Percentiles rank a stretch among this genome's conserved stretches.
phyloP scores from a whole-genome alignment of 305 asterid species.

The Fraxinus xanthoxyloides region DNA sequence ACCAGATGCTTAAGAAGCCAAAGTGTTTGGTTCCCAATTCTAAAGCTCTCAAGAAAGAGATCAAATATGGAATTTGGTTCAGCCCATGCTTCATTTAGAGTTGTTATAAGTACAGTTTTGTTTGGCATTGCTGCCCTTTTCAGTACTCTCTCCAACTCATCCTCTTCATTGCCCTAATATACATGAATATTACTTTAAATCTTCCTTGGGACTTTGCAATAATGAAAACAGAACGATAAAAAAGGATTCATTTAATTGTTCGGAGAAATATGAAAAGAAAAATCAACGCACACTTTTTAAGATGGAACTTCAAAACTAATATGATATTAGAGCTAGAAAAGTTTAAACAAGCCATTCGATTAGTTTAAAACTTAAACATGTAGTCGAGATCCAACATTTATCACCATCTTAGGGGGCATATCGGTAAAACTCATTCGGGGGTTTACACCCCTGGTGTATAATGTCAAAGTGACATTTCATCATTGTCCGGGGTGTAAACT shows the following conservation, averaged over 20 bases:
- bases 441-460: too few relatives aligned
- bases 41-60: slow-evolving; percentile 54
- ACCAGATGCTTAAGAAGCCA: slow-evolving; percentile 48
- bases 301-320: background rate
- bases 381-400: background rate
- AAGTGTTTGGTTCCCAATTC: slow-evolving; percentile 44
- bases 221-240: background rate
- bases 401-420: background rate
- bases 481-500: too few relatives aligned
- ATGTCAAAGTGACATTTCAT: too few relatives aligned
- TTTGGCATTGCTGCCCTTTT: slow-evolving; percentile 45
- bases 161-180: slow-evolving; percentile 17
- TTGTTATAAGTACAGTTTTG: slow-evolving; percentile 56
- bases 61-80: slow-evolving; percentile 47
- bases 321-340: background rate
- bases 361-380: background rate
- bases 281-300: background rate
- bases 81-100: slow-evolving; percentile 61
- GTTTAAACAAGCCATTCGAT: background rate
- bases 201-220: background rate
- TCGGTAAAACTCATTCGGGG: background rate
- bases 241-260: background rate
- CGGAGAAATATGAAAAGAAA: background rate
- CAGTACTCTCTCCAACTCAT: slow-evolving; percentile 25
- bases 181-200: background rate